Percentiles rank a stretch among this genome's conserved stretches.
Evolutionary conservation across 805 yeast species (phyloP).

Genomic region (Metschnikowia arizonensis): DNA sequence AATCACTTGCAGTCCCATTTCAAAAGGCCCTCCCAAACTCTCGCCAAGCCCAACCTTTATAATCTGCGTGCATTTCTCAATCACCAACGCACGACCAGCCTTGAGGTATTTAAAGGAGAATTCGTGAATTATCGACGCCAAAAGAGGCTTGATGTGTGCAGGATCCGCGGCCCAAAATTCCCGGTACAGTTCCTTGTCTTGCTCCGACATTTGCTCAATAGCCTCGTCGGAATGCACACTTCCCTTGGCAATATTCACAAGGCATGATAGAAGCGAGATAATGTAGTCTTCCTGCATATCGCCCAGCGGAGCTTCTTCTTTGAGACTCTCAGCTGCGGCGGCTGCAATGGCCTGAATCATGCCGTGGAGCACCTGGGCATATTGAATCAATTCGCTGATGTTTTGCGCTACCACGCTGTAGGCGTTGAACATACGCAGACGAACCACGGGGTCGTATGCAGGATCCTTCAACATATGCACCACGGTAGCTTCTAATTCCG

Average conservation of each 20-base stretch:
- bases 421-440: conserved; percentile 60
- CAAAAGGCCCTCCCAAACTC: conserved; percentile 61
- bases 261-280: conserved; percentile 55
- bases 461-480: conserved; percentile 43
- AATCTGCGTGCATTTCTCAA: conserved; percentile 61
- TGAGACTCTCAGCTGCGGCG: conserved; percentile 10
- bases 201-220: conserved; percentile 36
- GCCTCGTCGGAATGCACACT: conserved; percentile 54
- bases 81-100: conserved; percentile 43
- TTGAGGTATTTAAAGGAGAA: conserved; percentile 41
- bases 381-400: conserved; percentile 40
- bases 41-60: conserved; percentile 65
- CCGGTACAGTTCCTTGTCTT: conserved; percentile 21
- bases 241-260: conserved; percentile 71
- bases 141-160: conserved; percentile 36
- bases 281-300: conserved; percentile 42
- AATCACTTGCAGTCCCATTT: conserved; percentile 28
- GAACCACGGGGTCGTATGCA: conserved; percentile 40
- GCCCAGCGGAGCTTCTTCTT: conserved; percentile 12
- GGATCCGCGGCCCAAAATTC: conserved; percentile 51
- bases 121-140: conserved; percentile 38
- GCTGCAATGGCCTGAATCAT: conserved; percentile 22
- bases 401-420: conserved; percentile 61
- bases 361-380: conserved; percentile 22
- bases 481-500: conserved; percentile 47